These are phyloP conservation scores for Ceratobasidium papillatum DNA, from an alignment of 1,284 basidiomycete genomes.

Conservation along the genomic window DNA sequence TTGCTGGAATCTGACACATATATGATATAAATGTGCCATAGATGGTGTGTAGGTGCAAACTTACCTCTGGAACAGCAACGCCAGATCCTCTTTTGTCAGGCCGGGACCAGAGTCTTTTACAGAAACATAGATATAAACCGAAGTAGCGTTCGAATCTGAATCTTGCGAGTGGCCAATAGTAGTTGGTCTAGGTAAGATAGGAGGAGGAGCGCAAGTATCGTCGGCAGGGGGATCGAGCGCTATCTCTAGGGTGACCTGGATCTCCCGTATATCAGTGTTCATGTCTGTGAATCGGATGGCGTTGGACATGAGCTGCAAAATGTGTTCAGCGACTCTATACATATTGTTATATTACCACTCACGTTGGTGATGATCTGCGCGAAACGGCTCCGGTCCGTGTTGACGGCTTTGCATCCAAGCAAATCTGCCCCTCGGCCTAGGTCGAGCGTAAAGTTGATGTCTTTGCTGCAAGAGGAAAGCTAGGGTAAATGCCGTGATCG, in stretches of 20 bases:
- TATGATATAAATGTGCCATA: not conserved
- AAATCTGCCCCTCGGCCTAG: slow-evolving; percentile 46
- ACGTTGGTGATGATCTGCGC: slow-evolving; percentile 49
- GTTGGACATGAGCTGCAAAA: slow-evolving; percentile 32
- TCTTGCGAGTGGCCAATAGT: not conserved
- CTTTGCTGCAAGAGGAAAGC: slow-evolving; percentile 48
- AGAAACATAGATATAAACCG: slow-evolving; percentile 47
- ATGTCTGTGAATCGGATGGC: slow-evolving; percentile 45
- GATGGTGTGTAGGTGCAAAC: not conserved
- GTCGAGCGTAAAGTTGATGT: slow-evolving; percentile 45
- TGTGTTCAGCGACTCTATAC: not conserved
- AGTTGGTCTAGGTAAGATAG: not conserved
- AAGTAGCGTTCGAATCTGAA: not conserved
- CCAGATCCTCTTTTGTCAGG: slow-evolving; percentile 47
- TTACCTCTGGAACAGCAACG: slow-evolving; percentile 46
- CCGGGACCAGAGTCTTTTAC: slow-evolving; percentile 50
- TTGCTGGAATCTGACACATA: slow-evolving; percentile 47
- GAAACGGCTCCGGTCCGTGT: slow-evolving; percentile 47
- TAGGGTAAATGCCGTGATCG: too few relatives aligned
- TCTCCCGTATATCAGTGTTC: slow-evolving; percentile 43
- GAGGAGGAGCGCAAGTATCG: slow-evolving; percentile 30
- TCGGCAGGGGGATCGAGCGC: slow-evolving; percentile 45
- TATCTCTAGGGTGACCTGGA: slow-evolving; percentile 47
- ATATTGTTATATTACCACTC: slow-evolving; percentile 25
- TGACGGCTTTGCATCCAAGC: slow-evolving; percentile 43